Base-by-base conservation (phyloP, 148 eudicot genomes). In the Heliosperma pusillum region DNA sequence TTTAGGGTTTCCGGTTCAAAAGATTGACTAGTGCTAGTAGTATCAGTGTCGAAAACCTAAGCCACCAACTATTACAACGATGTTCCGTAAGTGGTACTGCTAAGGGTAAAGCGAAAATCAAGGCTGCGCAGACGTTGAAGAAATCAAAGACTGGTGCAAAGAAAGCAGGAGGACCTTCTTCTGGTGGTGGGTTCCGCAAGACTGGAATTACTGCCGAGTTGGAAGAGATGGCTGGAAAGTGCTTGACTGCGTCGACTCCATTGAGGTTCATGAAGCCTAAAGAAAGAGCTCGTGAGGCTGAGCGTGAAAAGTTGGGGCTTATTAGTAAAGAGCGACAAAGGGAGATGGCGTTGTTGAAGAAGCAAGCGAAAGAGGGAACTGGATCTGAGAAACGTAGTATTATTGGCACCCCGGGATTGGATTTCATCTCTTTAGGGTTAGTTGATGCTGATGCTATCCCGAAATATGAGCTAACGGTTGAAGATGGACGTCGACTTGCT, bases 11-110 rank as follows among this genome's bases (percentile, higher is more conserved):
- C 26, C 45, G 45, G 26, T 55, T 71, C 52, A 82, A 70, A 57
- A 86, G 77, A 79, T 71, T 83, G 60, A 79, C 80, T 7, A 74
- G 83, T 53, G 79, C 74, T 64, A 53, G 29, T 64, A 53, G 29
- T 42, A 63, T 85, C 10, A 52, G 79, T n/a, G 59, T 88, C 56
- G 88, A 84, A 71, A 75, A 81, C 40, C 77, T 89, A 65, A 70
- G 82, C 61, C 82, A 73, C 62, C 90, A 88, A 58, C 76, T 92
- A 33, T 66, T 76, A 26, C 97, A 95, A 66, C 80, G 78, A 80
- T 90, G 99, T 80, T 86, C 88, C 2, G 99, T 95, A 50, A 92
- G 97, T 72, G 88, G 94, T 53, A 95, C 99, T 2, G 96, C 97
- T 1, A 95, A 95, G 64, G 99, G 99, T 0, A 95, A 95, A 78